These are phyloP conservation scores for Fusarium protoensiforme DNA, from an alignment of 2,329 filamentous ascomycete genomes.

Conservation along the genomic window DNA sequence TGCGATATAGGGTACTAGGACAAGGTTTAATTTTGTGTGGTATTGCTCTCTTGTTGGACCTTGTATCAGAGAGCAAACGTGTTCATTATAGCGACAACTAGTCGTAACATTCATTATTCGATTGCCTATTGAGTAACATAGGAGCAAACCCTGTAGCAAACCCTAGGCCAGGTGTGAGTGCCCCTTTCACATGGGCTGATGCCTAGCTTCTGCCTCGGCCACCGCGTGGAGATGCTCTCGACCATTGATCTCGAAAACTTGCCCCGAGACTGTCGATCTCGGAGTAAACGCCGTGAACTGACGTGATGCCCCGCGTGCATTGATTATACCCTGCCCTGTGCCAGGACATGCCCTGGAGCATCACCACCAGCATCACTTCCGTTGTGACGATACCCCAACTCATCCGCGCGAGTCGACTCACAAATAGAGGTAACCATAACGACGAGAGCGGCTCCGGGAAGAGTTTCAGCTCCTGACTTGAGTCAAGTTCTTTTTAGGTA, in stretches of 20 bases:
- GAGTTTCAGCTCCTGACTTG: neutral
- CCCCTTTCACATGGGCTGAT: neutral
- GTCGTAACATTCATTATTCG: too few relatives aligned
- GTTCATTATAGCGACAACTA: too few relatives aligned
- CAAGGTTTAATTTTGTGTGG: too few relatives aligned
- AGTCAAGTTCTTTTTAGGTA: neutral
- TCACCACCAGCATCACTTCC: neutral
- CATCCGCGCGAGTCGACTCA: neutral
- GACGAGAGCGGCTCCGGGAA: neutral
- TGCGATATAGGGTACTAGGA: too few relatives aligned
- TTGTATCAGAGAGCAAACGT: too few relatives aligned
- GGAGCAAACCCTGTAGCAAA: too few relatives aligned
- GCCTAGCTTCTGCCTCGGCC: neutral
- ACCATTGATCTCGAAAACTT: neutral
- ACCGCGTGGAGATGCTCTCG: neutral
- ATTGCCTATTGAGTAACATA: neutral
- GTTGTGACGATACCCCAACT: neutral
- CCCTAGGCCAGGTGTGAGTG: neutral
- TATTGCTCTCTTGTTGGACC: too few relatives aligned
- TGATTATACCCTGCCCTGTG: neutral
- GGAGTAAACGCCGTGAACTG: neutral
- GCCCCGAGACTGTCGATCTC: neutral
- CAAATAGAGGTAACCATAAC: neutral
- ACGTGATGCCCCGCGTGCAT: neutral
- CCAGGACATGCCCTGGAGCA: neutral